Evolutionary conservation across 1,139 yeast species (phyloP), one percentile per base, ranked within the genome.

Genomic region (Debaryomycetaceae sp.): DNA sequence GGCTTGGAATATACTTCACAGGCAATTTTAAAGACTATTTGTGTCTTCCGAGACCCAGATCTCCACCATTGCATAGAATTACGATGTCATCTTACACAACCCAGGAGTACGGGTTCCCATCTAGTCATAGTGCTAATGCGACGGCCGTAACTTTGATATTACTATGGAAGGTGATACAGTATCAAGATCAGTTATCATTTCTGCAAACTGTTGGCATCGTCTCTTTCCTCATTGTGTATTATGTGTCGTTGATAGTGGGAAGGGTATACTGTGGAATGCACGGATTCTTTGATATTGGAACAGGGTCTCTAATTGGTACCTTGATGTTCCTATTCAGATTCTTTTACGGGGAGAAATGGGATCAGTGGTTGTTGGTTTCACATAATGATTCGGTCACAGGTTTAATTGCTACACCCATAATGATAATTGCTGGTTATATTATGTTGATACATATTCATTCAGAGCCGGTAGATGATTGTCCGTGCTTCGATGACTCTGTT

Each of bases 211-310:
- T 33, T 42, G 50, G 42, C 33, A 40, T 41, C 38, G 39, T 26
- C 11, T 39, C 16, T 34, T 56, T 51, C 5, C 47, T 62, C 32
- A 45, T 61, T 2, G 34, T 76, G 13, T 89, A 91, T 57, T 84
- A 81, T 54, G 46, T 70, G 18, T 81, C 94, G 8, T 69, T 92
- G 47, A 78, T 87, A 1, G 61, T 79, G 47, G 98, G 98, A 22
- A 70, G 98, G 41, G 59, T 92, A 6, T 92, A 92, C 63, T 91
- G 97, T 60, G 98, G 98, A 5, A 92, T 92, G 98, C 98, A 92
- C 62, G 98, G 98, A 2, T 78, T 87, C 46, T 64, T 87, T 26
- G 98, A 92, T 58, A 70, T 92, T 5, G 40, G 68, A 1, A 63
- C 78, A 8, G 98, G 98, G 3, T 64, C 80, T 0, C 0, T 74